phyloP scores from a whole-genome alignment of 805 yeast species.

The Tetrapisispora nanseiensis region DNA sequence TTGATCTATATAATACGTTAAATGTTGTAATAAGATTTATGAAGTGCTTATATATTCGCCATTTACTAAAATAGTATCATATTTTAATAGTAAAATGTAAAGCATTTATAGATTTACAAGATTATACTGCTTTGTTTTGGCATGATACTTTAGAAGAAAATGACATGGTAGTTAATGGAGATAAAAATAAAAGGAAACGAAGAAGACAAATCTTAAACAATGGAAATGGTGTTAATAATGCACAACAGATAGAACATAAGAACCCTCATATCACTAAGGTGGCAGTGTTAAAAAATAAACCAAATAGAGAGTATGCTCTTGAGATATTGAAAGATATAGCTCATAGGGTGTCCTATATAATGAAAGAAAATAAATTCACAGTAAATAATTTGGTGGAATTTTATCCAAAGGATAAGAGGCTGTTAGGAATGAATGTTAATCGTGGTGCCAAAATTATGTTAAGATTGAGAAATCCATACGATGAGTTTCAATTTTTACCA shows the following conservation, averaged over 20 bases:
- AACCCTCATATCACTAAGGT: conserved; percentile 27
- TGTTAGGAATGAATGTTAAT: conserved; percentile 79
- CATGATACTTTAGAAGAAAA: too few species aligned
- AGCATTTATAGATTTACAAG: too few species aligned
- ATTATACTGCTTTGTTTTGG: too few species aligned
- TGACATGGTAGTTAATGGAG: conserved; percentile 2
- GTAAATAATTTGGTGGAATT: conserved; percentile 70
- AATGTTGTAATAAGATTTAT: too few species aligned
- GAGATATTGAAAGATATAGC: conserved; percentile 61
- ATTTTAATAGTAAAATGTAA: too few species aligned
- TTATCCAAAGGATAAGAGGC: conserved; percentile 54
- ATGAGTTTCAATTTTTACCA: conserved; percentile 47
- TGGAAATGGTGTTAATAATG: neutral
- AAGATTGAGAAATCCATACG: conserved; percentile 52
- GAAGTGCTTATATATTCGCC: too few species aligned
- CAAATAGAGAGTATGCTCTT: conserved; percentile 41
- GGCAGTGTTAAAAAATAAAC: conserved; percentile 41
- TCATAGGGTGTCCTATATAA: conserved; percentile 62
- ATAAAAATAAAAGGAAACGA: neutral
- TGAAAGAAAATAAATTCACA: conserved; percentile 54
- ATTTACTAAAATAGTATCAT: too few species aligned
- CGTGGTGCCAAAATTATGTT: conserved; percentile 63
- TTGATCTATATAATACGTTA: too few species aligned
- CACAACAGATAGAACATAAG: conserved; percentile 4
- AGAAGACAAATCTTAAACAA: neutral